A percentile compares a stretch with the other conserved stretches of the same genome.
Evolutionary conservation across 2,329 filamentous ascomycete species (phyloP).

Genomic region (Colletotrichum paranaense): DNA sequence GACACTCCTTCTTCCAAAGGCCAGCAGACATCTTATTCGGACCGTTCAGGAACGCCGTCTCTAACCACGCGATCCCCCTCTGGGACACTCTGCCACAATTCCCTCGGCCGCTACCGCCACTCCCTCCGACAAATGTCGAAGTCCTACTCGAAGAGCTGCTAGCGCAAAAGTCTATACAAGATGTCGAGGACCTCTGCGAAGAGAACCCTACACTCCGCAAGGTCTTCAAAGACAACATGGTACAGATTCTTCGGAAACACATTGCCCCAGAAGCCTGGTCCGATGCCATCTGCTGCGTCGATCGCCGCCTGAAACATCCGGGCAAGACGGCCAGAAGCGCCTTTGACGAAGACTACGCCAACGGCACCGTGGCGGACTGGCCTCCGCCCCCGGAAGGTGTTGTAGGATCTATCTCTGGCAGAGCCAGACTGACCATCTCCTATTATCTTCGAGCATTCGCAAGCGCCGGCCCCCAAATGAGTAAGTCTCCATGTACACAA

Average conservation of each 20-base stretch:
- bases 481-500: not conserved
- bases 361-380: not conserved
- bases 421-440: not conserved
- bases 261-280: conserved; percentile 9
- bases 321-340: not conserved
- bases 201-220: not conserved
- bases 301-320: conserved; percentile 6
- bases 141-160: not conserved
- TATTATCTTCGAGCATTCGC: not conserved
- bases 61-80: no score
- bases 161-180: not conserved
- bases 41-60: not conserved
- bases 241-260: not conserved
- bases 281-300: conserved; percentile 20
- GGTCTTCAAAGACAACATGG: not conserved
- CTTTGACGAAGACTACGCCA: conserved; percentile 3
- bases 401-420: not conserved
- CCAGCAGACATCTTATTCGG: not conserved
- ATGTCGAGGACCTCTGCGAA: not conserved
- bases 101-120: no score
- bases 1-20: not conserved
- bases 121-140: not conserved
- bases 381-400: not conserved
- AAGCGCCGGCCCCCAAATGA: not conserved
- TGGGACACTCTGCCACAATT: not conserved